Evolutionary conservation across 2,329 filamentous ascomycete species (phyloP).

Genomic region (Drechslerella stenobrocha): DNA sequence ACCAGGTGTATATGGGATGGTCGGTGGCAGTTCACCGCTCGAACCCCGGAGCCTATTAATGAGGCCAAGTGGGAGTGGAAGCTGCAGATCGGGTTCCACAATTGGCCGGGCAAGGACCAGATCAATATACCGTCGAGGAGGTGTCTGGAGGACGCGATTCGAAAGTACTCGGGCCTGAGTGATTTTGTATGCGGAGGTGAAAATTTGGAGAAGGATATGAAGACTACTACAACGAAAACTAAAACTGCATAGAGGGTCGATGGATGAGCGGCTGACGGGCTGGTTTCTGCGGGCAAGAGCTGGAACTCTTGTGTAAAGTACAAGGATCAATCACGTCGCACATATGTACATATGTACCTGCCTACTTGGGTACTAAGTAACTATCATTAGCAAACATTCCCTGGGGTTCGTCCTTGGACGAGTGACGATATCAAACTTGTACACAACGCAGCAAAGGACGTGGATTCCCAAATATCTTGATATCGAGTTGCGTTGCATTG

Average conservation of each 20-base stretch:
- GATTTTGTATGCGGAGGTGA: neutral
- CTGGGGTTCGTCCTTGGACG: neutral
- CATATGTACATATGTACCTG: no score
- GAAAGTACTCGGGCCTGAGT: neutral
- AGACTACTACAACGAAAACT: no score
- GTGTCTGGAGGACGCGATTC: neutral
- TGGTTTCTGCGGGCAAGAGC: no score
- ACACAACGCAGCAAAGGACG: neutral
- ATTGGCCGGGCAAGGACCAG: neutral
- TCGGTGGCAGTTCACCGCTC: neutral
- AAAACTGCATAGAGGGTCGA: no score
- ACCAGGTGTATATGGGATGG: neutral
- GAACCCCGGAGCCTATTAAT: neutral
- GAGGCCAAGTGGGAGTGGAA: slow-evolving; percentile 6
- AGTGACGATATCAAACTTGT: slow-evolving; percentile 1
- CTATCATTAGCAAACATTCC: no score
- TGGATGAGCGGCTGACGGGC: no score
- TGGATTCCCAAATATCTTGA: neutral
- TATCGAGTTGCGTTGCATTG: neutral
- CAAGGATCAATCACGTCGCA: no score
- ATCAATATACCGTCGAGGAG: neutral
- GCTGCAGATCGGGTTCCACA: neutral
- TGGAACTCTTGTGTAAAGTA: no score
- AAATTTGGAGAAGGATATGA: neutral
- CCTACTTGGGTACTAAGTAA: neutral